phyloP scores from a whole-genome alignment of 305 asterid species.

The Solanum hybrid region DNA sequence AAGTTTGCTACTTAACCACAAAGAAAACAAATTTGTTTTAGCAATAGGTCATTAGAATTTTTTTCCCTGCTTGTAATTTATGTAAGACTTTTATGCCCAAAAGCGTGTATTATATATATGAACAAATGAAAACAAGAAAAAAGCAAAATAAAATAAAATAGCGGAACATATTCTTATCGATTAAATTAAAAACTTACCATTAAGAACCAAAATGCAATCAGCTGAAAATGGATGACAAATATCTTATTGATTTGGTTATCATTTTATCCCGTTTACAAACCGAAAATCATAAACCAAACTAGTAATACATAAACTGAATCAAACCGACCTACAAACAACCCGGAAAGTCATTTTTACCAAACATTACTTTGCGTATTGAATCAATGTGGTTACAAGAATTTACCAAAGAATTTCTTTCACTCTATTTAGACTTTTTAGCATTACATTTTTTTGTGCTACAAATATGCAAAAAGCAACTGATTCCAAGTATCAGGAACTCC shows the following conservation, averaged over 20 bases:
- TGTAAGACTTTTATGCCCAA: background rate
- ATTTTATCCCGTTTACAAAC: too few relatives aligned
- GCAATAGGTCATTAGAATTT: background rate
- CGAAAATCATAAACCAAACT: background rate
- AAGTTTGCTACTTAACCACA: background rate
- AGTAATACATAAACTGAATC: background rate
- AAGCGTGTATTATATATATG: background rate
- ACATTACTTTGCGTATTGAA: background rate
- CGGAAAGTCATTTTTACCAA: background rate
- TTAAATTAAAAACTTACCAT: background rate
- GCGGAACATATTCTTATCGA: too few relatives aligned
- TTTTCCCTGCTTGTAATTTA: background rate
- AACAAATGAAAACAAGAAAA: background rate
- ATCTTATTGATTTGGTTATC: background rate
- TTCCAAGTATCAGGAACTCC: conserved; percentile 93
- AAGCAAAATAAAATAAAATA: too few relatives aligned
- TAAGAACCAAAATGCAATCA: background rate
- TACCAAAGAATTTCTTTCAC: background rate
- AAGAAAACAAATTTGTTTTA: background rate
- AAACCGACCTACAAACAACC: background rate
- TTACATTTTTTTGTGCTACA: conserved; percentile 13
- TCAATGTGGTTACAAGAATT: background rate
- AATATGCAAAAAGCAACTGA: conserved; percentile 52
- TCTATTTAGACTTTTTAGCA: background rate
- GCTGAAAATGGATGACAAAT: background rate